Percentiles rank a stretch among this genome's conserved stretches.
Conservation (phyloP, 73 alveolate species). For the Breviolum minutum region DNA sequence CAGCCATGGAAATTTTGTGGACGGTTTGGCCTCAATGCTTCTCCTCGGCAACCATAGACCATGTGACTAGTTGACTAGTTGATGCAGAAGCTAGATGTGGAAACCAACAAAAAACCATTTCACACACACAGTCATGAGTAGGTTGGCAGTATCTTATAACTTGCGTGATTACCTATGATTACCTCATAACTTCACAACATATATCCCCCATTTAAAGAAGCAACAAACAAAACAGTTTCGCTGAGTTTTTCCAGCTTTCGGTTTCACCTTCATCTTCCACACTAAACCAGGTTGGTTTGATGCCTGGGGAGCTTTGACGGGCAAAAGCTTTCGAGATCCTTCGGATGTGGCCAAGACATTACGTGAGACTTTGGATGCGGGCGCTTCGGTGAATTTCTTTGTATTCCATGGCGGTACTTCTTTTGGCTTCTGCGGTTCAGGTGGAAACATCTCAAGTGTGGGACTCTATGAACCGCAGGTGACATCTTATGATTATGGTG, state of each 20-base stretch:
- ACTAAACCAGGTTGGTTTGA: constrained; percentile 95
- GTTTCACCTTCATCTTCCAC: background rate
- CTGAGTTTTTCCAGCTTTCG: background rate
- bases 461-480: constrained; percentile 31
- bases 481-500: constrained; percentile 90
- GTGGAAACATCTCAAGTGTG: constrained; percentile 61
- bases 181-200: no score
- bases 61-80: no score
- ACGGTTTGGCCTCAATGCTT: no score
- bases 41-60: no score
- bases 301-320: constrained; percentile 77
- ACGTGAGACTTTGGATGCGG: constrained; percentile 27
- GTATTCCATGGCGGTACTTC: constrained; percentile 87
- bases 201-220: no score
- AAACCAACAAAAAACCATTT: no score
- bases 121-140: no score
- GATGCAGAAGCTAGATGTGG: no score
- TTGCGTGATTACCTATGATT: no score
- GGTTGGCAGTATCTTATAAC: no score
- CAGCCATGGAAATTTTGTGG: no score
- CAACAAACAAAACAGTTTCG: background rate
- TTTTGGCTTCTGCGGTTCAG: constrained; percentile 73
- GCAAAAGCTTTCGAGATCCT: constrained; percentile 83
- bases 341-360: constrained; percentile 48
- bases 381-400: constrained; percentile 80